phyloP scores from a whole-genome alignment of 129 eudicot species.

The Pulicaria dysenterica region DNA sequence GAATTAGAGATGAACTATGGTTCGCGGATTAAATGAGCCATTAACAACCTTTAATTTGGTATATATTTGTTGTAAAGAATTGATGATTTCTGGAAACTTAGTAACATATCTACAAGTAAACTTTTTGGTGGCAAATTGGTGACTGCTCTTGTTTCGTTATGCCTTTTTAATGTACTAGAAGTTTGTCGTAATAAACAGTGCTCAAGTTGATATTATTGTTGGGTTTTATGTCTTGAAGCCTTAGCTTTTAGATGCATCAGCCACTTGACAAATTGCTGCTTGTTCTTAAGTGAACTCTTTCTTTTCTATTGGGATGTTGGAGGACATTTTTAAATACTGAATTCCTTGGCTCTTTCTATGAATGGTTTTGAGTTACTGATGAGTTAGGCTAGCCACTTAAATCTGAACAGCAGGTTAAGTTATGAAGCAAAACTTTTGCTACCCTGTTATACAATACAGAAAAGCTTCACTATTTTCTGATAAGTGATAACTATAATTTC shows the following conservation, averaged over 20 bases:
- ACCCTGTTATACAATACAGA: slow-evolving; percentile 22
- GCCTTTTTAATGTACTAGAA: background rate
- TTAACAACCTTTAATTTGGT: background rate
- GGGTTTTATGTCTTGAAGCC: background rate
- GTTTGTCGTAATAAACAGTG: background rate
- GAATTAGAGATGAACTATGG: background rate
- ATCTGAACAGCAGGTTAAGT: slow-evolving; percentile 17
- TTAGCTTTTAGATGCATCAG: slow-evolving; percentile 6
- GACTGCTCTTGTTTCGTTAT: background rate
- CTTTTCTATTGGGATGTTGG: background rate
- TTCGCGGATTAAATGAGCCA: background rate
- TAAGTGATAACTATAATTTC: background rate
- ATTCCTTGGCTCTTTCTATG: background rate
- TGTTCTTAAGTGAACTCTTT: background rate
- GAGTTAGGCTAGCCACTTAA: background rate
- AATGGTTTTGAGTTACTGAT: slow-evolving; percentile 10
- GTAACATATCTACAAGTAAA: background rate
- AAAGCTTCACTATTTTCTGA: slow-evolving; percentile 1
- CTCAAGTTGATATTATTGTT: background rate
- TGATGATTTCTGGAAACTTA: background rate
- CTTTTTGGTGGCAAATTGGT: slow-evolving; percentile 3
- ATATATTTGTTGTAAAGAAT: background rate
- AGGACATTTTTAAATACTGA: background rate
- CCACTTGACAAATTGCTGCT: background rate
- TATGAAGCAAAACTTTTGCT: slow-evolving; percentile 20